Evolutionary conservation across 129 eudicot genomes (phyloP).

Genomic region (Tanacetum coccineum): DNA sequence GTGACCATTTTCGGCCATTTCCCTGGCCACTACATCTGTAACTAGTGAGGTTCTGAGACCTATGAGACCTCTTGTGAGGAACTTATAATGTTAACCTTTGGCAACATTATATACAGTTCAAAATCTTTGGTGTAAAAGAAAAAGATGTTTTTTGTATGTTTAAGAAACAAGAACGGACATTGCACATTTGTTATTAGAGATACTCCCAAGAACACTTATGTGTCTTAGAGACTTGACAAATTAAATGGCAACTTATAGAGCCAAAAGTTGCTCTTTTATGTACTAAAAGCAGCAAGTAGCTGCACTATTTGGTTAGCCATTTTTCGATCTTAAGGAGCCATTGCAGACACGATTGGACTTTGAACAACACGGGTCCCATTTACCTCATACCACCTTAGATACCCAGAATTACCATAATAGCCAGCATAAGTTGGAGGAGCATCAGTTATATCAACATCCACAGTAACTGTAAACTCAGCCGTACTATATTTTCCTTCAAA

Average conservation of each 20-base stretch:
- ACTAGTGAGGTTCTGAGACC: no score
- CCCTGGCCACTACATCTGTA: no score
- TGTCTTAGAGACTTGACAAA: background rate
- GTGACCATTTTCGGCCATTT: no score
- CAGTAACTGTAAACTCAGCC: conserved; percentile 36
- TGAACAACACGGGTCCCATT: conserved; percentile 40
- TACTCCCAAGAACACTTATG: background rate
- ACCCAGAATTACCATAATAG: conserved; percentile 44
- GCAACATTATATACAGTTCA: no score
- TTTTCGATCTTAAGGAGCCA: conserved; percentile 13
- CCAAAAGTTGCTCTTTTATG: background rate
- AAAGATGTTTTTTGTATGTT: no score
- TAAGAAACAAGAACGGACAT: background rate
- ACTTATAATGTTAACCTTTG: no score
- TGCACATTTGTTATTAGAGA: background rate
- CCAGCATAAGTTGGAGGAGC: conserved; percentile 32
- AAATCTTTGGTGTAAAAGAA: no score
- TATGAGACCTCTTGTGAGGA: no score
- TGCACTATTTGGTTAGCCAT: conserved; percentile 2
- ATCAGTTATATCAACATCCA: conserved; percentile 31
- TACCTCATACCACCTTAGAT: conserved; percentile 41
- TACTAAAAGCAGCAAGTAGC: no score
- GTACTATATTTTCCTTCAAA: conserved; percentile 33
- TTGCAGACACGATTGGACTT: conserved; percentile 46
- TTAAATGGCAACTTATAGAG: background rate